Evolutionary conservation across 1,284 basidiomycete species (phyloP).

Genomic region (Coniferiporia weirii): DNA sequence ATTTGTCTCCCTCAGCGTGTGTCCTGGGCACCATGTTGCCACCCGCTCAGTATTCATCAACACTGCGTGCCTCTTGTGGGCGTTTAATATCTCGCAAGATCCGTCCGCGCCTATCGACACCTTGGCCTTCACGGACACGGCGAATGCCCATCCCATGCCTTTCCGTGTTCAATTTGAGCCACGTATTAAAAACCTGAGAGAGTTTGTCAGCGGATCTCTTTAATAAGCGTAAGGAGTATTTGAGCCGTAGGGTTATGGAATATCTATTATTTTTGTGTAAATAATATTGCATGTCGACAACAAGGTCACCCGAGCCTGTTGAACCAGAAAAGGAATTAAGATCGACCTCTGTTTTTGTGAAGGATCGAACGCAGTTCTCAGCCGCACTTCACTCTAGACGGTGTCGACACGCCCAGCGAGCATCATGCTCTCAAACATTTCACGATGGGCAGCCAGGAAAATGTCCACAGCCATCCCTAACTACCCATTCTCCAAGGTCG

Average conservation of each 20-base stretch:
- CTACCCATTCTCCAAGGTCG: slow-evolving; percentile 77
- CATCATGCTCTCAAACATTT: slow-evolving; percentile 7
- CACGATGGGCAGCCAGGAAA: slow-evolving; percentile 13
- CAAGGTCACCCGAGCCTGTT: not conserved
- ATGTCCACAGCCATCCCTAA: slow-evolving; percentile 23
- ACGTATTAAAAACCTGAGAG: slow-evolving; percentile 21
- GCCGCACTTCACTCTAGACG: not conserved
- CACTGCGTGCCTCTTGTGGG: slow-evolving; percentile 54
- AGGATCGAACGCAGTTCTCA: not conserved
- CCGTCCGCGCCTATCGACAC: slow-evolving; percentile 47
- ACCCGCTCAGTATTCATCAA: slow-evolving; percentile 51
- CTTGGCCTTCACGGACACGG: slow-evolving; percentile 50
- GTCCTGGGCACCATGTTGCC: slow-evolving; percentile 57
- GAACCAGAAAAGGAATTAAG: not conserved
- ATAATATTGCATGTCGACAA: not conserved
- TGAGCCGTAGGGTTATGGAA: not conserved
- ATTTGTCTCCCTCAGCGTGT: slow-evolving; percentile 30
- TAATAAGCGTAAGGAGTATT: not conserved
- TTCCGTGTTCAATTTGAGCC: slow-evolving; percentile 50
- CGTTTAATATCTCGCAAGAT: slow-evolving; percentile 47
- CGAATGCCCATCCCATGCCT: slow-evolving; percentile 51
- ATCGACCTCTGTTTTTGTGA: not conserved
- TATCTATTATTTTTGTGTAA: no score
- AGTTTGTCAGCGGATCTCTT: slow-evolving; percentile 6
- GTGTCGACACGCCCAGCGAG: not conserved